Conservation (phyloP, 441 rosid species). For the Syzygium syzygioides region DNA sequence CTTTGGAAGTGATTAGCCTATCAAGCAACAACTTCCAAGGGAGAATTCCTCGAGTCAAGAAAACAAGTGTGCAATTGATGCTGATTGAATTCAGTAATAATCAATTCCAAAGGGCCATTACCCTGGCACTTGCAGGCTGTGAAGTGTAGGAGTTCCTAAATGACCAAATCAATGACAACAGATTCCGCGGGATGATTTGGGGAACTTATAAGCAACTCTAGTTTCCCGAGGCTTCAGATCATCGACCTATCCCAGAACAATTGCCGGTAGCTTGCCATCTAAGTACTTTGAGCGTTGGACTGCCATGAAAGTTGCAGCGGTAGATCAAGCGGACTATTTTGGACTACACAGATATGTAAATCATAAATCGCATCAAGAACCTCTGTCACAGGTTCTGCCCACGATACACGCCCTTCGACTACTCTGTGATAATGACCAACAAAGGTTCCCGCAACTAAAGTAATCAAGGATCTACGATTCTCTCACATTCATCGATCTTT, state of each 20-base stretch:
- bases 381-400: too few relatives aligned
- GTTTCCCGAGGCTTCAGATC: background rate
- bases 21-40: conserved; percentile 19
- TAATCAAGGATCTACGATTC: background rate
- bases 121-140: conserved; percentile 19
- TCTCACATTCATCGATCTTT: background rate
- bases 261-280: background rate
- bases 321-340: background rate
- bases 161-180: conserved; percentile 17
- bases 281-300: background rate
- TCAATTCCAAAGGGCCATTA: conserved; percentile 9
- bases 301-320: background rate
- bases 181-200: conserved; percentile 18
- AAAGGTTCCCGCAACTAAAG: background rate
- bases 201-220: background rate
- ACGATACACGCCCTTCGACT: background rate
- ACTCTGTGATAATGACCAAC: background rate
- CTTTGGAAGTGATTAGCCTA: background rate
- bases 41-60: conserved; percentile 5
- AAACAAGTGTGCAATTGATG: background rate
- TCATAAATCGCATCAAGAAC: too few relatives aligned
- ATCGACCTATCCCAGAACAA: background rate
- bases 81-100: conserved; percentile 21
- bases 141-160: conserved; percentile 1
- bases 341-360: background rate